Conservation (phyloP, 2,329 filamentous ascomycete genomes). For the Ceratocystis colombiana region DNA sequence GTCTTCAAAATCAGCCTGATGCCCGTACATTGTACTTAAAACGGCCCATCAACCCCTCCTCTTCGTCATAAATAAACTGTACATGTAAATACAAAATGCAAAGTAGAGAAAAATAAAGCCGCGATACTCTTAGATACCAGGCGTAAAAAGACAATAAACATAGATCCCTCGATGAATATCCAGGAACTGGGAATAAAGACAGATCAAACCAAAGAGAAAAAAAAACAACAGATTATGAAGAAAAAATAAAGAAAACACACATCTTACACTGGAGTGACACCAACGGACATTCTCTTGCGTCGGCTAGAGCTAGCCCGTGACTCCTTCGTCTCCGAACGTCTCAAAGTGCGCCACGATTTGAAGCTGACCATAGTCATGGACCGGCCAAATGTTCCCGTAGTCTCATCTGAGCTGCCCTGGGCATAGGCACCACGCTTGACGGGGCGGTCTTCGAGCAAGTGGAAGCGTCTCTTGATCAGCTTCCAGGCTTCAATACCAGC, state of each 20-base stretch:
- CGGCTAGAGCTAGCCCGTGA: conserved; percentile 27
- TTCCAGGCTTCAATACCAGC: conserved; percentile 63
- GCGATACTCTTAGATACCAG: background rate
- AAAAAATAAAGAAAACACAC: background rate
- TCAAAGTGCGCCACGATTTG: conserved; percentile 39
- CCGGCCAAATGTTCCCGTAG: conserved; percentile 34
- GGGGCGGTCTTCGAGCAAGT: conserved; percentile 43
- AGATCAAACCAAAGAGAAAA: background rate
- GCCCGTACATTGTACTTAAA: background rate
- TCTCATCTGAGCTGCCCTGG: conserved; percentile 43
- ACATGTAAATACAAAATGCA: background rate
- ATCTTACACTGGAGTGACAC: conserved; percentile 4
- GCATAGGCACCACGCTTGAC: conserved; percentile 43
- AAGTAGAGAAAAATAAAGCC: background rate
- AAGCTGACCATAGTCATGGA: conserved; percentile 46
- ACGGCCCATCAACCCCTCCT: background rate
- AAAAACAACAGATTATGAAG: background rate
- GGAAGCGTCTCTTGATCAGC: conserved; percentile 49
- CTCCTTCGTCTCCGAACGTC: conserved; percentile 36
- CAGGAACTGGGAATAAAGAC: background rate
- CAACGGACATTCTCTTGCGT: conserved; percentile 9
- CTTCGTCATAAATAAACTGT: background rate
- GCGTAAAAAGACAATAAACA: conserved; percentile 4
- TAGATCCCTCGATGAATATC: background rate
- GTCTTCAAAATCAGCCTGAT: background rate